Evolutionary conservation across 2,329 filamentous ascomycete genomes (phyloP).

Genomic region (Arthroderma sp.): DNA sequence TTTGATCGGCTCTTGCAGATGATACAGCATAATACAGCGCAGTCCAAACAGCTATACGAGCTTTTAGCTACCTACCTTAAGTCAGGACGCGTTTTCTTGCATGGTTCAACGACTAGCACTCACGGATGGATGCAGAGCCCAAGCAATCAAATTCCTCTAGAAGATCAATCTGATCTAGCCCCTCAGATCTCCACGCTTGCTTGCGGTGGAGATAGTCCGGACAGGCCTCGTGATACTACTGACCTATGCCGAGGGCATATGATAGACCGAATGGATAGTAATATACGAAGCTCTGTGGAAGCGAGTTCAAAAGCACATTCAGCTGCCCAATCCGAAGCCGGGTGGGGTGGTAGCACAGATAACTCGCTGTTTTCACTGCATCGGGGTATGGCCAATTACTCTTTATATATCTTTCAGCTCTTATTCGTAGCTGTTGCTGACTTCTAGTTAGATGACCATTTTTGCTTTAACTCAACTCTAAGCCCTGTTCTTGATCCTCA

Average conservation of each 20-base stretch:
- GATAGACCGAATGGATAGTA: conserved; percentile 9
- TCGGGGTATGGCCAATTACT: neutral
- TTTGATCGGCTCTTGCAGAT: conserved; percentile 7
- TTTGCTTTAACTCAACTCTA: no score
- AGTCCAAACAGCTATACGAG: conserved; percentile 7
- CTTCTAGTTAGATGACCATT: no score
- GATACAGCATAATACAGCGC: conserved; percentile 7
- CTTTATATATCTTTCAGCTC: no score
- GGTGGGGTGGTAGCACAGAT: neutral
- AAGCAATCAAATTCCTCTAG: neutral
- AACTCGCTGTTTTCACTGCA: neutral
- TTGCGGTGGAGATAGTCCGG: conserved; percentile 12
- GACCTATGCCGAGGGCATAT: conserved; percentile 11
- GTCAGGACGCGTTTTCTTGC: no score
- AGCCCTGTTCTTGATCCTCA: no score
- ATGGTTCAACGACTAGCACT: no score
- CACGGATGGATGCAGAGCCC: no score
- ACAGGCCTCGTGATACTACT: conserved; percentile 7
- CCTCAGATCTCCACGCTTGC: conserved; percentile 8
- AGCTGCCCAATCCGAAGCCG: neutral
- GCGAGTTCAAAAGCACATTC: neutral
- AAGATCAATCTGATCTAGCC: neutral
- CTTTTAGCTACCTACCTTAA: conserved; percentile 1
- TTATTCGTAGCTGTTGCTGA: no score
- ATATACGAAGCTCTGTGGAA: conserved; percentile 33